Conservation (phyloP, 306 rosid species). For the Vigna radiata region DNA sequence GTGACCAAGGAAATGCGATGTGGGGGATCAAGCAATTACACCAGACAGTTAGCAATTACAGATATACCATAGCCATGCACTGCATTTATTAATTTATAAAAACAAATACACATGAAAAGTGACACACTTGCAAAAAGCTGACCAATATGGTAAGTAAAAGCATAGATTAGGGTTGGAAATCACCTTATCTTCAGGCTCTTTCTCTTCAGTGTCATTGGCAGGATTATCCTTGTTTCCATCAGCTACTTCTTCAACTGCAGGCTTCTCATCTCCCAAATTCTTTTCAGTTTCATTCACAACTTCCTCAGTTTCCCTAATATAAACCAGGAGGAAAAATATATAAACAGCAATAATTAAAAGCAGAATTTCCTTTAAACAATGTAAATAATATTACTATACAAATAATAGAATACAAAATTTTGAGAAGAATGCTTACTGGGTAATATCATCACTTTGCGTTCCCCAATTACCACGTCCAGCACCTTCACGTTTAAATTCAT, state of each 20-base stretch:
- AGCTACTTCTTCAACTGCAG: slow-evolving; percentile 54
- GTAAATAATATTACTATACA: background rate
- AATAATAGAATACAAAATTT: background rate
- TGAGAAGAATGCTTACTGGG: slow-evolving; percentile 54
- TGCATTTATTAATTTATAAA: background rate
- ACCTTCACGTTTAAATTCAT: slow-evolving; percentile 83
- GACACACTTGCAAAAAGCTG: background rate
- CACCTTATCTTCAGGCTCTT: slow-evolving; percentile 94
- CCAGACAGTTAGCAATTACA: background rate
- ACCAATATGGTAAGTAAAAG: background rate
- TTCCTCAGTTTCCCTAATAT: slow-evolving; percentile 68
- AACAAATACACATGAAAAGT: background rate
- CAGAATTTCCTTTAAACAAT: background rate
- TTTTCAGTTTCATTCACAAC: slow-evolving; percentile 67
- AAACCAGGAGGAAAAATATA: background rate
- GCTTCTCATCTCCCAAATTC: slow-evolving; percentile 74
- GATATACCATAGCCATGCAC: background rate
- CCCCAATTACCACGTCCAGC: slow-evolving; percentile 99
- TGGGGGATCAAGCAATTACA: background rate
- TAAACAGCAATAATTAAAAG: background rate
- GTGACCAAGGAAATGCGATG: background rate
- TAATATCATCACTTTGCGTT: slow-evolving; percentile 68
- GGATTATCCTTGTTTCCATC: slow-evolving; percentile 79
- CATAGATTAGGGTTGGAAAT: background rate
- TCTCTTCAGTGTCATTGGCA: slow-evolving; percentile 69